A percentile compares a stretch with the other conserved stretches of the same genome.
Conservation (phyloP, 106 monocot species). For the Dendrobium chrysotoxum region DNA sequence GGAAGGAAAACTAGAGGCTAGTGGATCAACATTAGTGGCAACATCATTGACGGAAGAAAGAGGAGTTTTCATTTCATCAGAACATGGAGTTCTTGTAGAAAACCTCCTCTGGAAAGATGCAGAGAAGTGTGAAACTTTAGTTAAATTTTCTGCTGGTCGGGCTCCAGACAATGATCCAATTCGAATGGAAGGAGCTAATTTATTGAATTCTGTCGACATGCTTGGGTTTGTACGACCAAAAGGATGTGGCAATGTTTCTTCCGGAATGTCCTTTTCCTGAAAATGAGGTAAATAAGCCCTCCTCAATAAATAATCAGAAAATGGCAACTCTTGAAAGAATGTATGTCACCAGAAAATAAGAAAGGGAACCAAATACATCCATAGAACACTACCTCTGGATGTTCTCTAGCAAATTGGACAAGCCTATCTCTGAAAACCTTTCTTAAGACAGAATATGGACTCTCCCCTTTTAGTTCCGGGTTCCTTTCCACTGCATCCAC, state of each 20-base stretch:
- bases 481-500: constrained; percentile 19
- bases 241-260: constrained; percentile 45
- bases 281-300: neutral
- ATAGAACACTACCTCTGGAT: neutral
- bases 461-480: constrained; percentile 27
- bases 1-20: constrained; percentile 8
- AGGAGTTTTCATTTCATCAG: constrained; percentile 21
- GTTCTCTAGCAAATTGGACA: neutral
- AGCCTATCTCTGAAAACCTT: constrained; percentile 48
- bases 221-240: constrained; percentile 25
- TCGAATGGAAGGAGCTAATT: neutral
- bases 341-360: neutral
- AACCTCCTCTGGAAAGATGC: constrained; percentile 45
- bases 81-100: constrained; percentile 19
- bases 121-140: constrained; percentile 41
- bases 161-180: neutral
- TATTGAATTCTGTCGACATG: neutral
- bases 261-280: constrained; percentile 68
- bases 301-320: neutral
- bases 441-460: constrained; percentile 31
- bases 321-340: neutral
- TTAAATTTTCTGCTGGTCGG: constrained; percentile 11
- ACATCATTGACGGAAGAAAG: constrained; percentile 9
- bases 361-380: neutral
- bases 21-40: constrained; percentile 11